Conservation (phyloP, 148 eudicot species). For the Arbutus unedo region DNA sequence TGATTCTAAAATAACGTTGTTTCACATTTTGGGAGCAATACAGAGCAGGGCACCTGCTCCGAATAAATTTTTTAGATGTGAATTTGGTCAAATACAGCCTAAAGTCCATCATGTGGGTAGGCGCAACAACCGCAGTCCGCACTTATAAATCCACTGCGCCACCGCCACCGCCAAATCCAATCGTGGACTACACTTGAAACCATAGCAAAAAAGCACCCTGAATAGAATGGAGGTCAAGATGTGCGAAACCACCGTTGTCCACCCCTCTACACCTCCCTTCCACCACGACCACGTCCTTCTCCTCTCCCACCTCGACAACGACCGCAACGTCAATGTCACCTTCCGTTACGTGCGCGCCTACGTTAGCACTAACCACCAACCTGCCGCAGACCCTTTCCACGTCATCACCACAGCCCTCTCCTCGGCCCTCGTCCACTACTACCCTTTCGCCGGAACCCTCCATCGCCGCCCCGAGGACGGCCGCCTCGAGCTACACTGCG, state of each 20-base stretch:
- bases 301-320: conserved; percentile 76
- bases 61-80: too few species aligned
- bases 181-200: too few species aligned
- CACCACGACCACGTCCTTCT: conserved; percentile 40
- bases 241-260: conserved; percentile 27
- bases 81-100: too few species aligned
- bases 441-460: conserved; percentile 49
- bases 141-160: too few species aligned
- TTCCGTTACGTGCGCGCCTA: conserved; percentile 69
- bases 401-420: conserved; percentile 50
- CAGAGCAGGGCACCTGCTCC: too few species aligned
- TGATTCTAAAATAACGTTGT: too few species aligned
- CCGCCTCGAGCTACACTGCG: conserved; percentile 42
- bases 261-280: conserved; percentile 40
- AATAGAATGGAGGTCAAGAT: conserved; percentile 27
- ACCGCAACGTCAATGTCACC: conserved; percentile 55
- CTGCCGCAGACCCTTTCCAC: conserved; percentile 32
- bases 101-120: too few species aligned
- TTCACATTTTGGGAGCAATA: too few species aligned
- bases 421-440: conserved; percentile 42
- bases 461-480: conserved; percentile 18
- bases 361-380: conserved; percentile 1
- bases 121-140: too few species aligned
- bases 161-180: too few species aligned
- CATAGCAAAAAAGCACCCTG: too few species aligned